Base-by-base conservation (phyloP, 1,284 basidiomycete species). In the Melampsora americana region DNA sequence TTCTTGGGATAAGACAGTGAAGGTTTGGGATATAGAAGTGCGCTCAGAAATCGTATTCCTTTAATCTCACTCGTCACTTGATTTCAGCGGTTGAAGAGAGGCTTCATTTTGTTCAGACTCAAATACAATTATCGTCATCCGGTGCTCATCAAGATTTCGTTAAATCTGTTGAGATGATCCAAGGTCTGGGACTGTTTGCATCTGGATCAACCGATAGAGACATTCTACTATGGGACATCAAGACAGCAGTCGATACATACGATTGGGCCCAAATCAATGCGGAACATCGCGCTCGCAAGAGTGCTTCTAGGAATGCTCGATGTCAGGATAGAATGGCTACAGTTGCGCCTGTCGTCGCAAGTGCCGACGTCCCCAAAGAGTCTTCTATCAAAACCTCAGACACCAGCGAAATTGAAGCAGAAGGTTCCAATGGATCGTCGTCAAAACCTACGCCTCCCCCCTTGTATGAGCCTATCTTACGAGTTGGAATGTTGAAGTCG, bases 1-100 rank as follows among this genome's bases (percentile, higher is more conserved):
- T 20, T 89, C 93, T 28, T 96, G 95, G 7, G 95, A 99, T 83
- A 93, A 94, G 80, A 88, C 90, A 18, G 85, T 95, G 62, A 88
- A 93, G 77, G 86, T 97, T 77, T 97, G 95, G 94, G 93, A 86
- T 77, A 81, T 85, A 46, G 48, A 73, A 62, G 71, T 73, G 48
- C 50, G 50, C 50, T 48, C 48, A 59, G 32, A 35, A 26, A 23
- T 62, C 32, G 60, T 62, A 16, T 62, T 11, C 26, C 30, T 62
- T 35, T 20, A 23, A 23, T 62, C 23, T 35, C 60, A 86, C 87
- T 18, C 81, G 53, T 60, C 42, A 18, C 28, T 18, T 53, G 35
- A 4, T 70, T 30, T 73, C 60, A 32, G 23, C 23, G 14, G 26
- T 59, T 30, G 48, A 42, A 3, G 23, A 28, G 7, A 44, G 30